Percentiles rank a stretch among this genome's conserved stretches.
Evolutionary conservation across 2,329 filamentous ascomycete genomes (phyloP).

Genomic region (Chrysoporthe austroafricana): DNA sequence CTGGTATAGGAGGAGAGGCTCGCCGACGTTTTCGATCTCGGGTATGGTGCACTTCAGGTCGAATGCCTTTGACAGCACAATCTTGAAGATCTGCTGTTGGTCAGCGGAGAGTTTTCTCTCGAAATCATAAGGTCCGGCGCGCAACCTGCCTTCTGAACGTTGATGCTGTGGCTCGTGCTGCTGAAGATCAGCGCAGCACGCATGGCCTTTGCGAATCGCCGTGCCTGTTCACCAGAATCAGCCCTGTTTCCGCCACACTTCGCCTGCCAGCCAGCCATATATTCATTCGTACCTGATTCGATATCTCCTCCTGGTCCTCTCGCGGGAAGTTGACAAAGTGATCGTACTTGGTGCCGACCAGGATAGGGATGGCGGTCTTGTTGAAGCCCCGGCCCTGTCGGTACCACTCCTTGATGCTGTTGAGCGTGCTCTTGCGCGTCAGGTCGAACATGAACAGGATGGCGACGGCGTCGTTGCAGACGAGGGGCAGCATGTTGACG

Average conservation of each 20-base stretch:
- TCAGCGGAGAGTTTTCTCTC: background rate
- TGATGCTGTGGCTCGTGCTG: constrained; percentile 98
- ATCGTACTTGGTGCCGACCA: constrained; percentile 98
- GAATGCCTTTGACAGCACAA: constrained; percentile 97
- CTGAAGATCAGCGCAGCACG: constrained; percentile 96
- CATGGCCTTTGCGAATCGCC: constrained; percentile 97
- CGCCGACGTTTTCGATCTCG: constrained; percentile 97
- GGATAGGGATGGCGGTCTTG: constrained; percentile 98
- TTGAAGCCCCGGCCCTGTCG: constrained; percentile 97
- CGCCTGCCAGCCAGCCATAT: constrained; percentile 24
- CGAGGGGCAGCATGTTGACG: constrained; percentile 99
- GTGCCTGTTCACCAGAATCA: constrained; percentile 62
- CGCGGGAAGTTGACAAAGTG: constrained; percentile 98
- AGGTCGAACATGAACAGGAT: constrained; percentile 99
- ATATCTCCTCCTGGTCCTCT: constrained; percentile 98
- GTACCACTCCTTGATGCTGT: constrained; percentile 99
- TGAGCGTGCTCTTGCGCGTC: constrained; percentile 95
- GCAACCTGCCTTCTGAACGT: constrained; percentile 84
- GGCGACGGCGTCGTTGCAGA: constrained; percentile 97
- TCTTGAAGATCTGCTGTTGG: constrained; percentile 88
- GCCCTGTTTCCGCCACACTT: constrained; percentile 19
- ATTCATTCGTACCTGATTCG: constrained; percentile 72
- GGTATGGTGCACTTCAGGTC: constrained; percentile 99
- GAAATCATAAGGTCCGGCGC: background rate
- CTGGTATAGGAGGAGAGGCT: constrained; percentile 91